Base-by-base conservation (phyloP, 371 early-diverging fungal species). In the Mortierella sp. region DNA sequence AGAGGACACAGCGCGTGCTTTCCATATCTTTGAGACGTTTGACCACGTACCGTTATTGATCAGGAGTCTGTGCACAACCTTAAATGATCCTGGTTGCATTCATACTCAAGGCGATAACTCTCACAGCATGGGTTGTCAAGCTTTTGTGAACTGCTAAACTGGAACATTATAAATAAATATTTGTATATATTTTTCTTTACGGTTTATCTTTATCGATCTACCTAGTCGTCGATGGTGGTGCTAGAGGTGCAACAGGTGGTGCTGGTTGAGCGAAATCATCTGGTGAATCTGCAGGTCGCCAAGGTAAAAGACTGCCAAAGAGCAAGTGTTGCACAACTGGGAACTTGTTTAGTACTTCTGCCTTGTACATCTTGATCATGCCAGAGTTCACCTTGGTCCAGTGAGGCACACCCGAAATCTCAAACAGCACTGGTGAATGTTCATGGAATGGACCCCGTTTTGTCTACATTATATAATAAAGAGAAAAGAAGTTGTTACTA, bases 281-380 rank as follows among this genome's bases (percentile, higher is more conserved):
- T 2, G 79, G 74, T 2, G 69, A 50, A 57, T 79, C 79, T 21
- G 74, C 61, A 1, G 74, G 74, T 28, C 79, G 68, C 79, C 74
- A 90, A 9, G 91, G 90, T 63, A 92, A 83, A 21, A 92, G 69
- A 38, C 66, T 65, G 8, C 99, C 99, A 91, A 98, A 99, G 69
- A 92, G 87, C 81, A 99, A 92, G 81, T 99, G 99, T 87, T 99
- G 99, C 63, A 98, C 96, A 4, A 99, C 97, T 0, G 99, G 99
- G 53, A 96, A 88, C 86, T 98, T 98, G 45, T 90, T 89, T 24
- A 99, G 84, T 2, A 99, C 99, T 79, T 99, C 99, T 0, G 94
- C 98, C 45, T 93, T 80, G 86, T 96, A 99, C 99, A 99, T 98
- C 85, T 97, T 98, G 67, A 96, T 79, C 91, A 98, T 92, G 4